Evolutionary conservation across 2,329 filamentous ascomycete genomes (phyloP), one percentile per base, ranked within the genome.

Genomic region (Fusarium sp.): DNA sequence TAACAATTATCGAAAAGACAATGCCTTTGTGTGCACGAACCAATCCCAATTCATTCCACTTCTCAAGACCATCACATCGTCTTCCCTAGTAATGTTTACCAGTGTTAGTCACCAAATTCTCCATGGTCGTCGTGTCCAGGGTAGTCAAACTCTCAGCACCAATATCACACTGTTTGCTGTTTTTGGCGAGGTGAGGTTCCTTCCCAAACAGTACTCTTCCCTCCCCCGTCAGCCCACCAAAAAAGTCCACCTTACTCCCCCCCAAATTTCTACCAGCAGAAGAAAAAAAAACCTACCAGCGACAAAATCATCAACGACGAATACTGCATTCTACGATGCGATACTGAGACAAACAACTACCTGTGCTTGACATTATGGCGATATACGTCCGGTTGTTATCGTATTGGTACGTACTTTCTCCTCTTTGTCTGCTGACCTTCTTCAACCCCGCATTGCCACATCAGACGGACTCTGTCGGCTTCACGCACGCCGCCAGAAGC

Each of bases 191-290:
- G 69, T 59, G 64, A 72, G 49, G 70, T 61, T 64, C 64, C 64
- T 72, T 72, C 69, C 64, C 63, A 17, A 70, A 61, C 24, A 44
- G 56, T 33, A 52, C 36, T 31, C n/a, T 20, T 38, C 54, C 36
- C 47, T 65, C 63, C 59, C 48, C 63, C 49, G 36, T 72, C 63
- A 69, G 63, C 68, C 68, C 69, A 72, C 69, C 69, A 60, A 72
- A 72, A 72, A 67, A 55, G 57, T 48, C 68, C 52, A 47, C 63
- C 35, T 44, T n/a, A 28, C 42, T 54, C 63, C 69, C 69, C 65
- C 65, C 70, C 69, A 61, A 73, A 70, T 72, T 72, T 73, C 70
- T 48, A 66, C 52, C 57, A 44, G 63, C 57, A 70, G 51, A n/a
- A 28, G 56, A 56, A 51, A 58, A 44, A 44, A 60, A 72, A 59